Percentiles rank a stretch among this genome's conserved stretches.
Evolutionary conservation across 495 filamentous ascomycete genomes (phyloP).

Genomic region (Penicillium canariense): DNA sequence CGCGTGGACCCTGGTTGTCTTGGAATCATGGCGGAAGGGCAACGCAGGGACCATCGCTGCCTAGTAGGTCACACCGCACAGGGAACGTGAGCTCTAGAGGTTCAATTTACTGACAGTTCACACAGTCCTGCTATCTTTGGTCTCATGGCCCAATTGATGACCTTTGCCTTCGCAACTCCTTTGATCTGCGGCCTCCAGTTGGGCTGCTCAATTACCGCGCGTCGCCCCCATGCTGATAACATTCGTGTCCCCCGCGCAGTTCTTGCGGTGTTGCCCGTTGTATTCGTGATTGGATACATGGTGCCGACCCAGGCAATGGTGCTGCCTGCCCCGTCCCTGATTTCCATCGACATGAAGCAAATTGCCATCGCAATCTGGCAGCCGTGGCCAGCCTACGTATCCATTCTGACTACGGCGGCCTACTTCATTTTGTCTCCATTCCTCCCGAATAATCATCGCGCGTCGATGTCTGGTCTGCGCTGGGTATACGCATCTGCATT

Average conservation of each 20-base stretch:
- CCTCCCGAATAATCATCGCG: conserved; percentile 31
- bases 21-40: conserved; percentile 56
- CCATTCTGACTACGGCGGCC: conserved; percentile 32
- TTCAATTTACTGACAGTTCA: background rate
- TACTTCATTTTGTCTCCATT: conserved; percentile 35
- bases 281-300: conserved; percentile 49
- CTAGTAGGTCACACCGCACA: conserved; percentile 40
- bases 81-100: background rate
- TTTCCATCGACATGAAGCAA: conserved; percentile 52
- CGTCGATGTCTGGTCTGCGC: conserved; percentile 45
- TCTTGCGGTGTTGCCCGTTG: conserved; percentile 45
- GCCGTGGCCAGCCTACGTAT: conserved; percentile 53
- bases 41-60: conserved; percentile 52
- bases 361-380: conserved; percentile 59
- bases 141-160: conserved; percentile 50
- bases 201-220: conserved; percentile 49
- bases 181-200: conserved; percentile 53
- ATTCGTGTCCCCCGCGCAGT: conserved; percentile 49
- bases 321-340: conserved; percentile 46
- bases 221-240: conserved; percentile 42
- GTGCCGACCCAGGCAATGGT: conserved; percentile 51
- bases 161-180: conserved; percentile 54
- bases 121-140: conserved; percentile 50
- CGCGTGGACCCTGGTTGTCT: conserved; percentile 52
- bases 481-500: conserved; percentile 55